Conservation (phyloP, 345 rosid species). For the Syzygium aqueum region DNA sequence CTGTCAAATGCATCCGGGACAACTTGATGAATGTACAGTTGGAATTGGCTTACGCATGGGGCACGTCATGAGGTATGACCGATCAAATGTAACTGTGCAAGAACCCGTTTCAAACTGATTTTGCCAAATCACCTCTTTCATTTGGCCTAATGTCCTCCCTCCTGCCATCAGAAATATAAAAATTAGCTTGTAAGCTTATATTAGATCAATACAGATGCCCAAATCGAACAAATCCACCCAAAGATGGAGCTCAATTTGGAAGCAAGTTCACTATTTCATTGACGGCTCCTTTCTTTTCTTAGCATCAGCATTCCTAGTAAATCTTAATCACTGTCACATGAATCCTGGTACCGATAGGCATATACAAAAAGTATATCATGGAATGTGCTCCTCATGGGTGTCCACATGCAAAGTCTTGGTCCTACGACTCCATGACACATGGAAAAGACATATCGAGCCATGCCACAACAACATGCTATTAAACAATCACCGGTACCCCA, state of each 20-base stretch:
- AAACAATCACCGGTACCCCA: not conserved
- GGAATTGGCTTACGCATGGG: not conserved
- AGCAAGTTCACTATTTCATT: not conserved
- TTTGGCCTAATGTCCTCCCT: conserved; percentile 2
- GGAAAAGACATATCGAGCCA: not conserved
- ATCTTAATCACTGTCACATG: not conserved
- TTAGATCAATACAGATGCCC: too few species aligned
- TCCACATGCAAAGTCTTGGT: too few species aligned
- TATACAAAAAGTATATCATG: too few species aligned
- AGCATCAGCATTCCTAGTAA: not conserved
- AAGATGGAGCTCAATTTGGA: too few species aligned
- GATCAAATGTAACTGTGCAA: not conserved
- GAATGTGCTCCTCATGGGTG: too few species aligned
- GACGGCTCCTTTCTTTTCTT: not conserved
- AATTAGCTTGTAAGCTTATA: not conserved
- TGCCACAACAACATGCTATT: not conserved
- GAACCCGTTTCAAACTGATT: conserved; percentile 4
- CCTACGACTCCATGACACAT: not conserved
- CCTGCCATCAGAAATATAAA: conserved; percentile 17
- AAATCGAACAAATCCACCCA: too few species aligned
- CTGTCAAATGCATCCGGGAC: conserved; percentile 13
- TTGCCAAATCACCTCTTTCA: conserved; percentile 6
- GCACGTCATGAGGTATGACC: not conserved
- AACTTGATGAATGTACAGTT: conserved; percentile 19
- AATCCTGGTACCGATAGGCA: not conserved